Evolutionary conservation across 257 asterid genomes (phyloP).

Genomic region (Vinca minor): DNA sequence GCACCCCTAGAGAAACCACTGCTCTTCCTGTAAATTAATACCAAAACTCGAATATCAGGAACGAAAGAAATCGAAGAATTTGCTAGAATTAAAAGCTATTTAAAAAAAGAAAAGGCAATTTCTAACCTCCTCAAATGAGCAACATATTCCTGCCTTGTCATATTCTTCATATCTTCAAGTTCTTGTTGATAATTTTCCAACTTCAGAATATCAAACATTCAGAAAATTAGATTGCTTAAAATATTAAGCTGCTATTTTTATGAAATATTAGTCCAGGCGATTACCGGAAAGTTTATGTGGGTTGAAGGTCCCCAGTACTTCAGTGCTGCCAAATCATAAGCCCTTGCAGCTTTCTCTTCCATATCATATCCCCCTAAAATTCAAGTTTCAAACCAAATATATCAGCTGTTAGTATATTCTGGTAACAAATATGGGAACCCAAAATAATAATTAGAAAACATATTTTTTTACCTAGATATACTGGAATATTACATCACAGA

Average conservation of each 20-base stretch:
- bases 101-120: neutral
- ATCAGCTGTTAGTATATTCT: neutral
- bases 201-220: constrained; percentile 26
- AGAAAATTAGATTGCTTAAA: neutral
- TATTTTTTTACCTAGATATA: constrained; percentile 71
- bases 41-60: neutral
- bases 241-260: neutral
- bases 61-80: no score
- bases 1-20: constrained; percentile 99
- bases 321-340: constrained; percentile 95
- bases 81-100: no score
- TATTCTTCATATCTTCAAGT: constrained; percentile 83
- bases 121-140: constrained; percentile 84
- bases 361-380: constrained; percentile 91
- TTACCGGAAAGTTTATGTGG: constrained; percentile 84
- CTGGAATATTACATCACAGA: constrained; percentile 31
- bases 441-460: constrained; percentile 1
- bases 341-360: constrained; percentile 97
- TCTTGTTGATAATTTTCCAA: constrained; percentile 79
- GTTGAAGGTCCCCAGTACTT: constrained; percentile 98
- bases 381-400: constrained; percentile 4
- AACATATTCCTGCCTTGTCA: constrained; percentile 89
- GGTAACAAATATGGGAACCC: neutral
- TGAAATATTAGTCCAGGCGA: neutral
- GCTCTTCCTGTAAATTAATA: constrained; percentile 56